These are phyloP conservation scores for Fusarium buxicola DNA, from an alignment of 2,329 filamentous ascomycete genomes.

Conservation along the genomic window DNA sequence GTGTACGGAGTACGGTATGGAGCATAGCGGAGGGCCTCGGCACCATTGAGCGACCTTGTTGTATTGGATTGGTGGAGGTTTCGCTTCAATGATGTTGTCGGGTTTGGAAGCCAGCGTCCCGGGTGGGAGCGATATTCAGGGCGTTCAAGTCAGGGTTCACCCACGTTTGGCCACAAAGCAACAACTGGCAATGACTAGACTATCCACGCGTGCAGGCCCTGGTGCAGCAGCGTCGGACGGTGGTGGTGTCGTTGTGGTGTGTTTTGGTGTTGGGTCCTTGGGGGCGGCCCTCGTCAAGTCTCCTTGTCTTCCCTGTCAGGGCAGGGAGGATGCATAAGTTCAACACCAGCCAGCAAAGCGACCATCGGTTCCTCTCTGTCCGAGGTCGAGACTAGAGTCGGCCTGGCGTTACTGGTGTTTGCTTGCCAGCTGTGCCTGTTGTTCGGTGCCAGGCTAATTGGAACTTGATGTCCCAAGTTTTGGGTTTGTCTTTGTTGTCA, in stretches of 20 bases:
- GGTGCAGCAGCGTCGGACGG: constrained; percentile 39
- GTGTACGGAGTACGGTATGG: constrained; percentile 13
- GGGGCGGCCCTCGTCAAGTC: constrained; percentile 25
- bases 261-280: constrained; percentile 33
- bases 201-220: constrained; percentile 22
- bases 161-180: constrained; percentile 26
- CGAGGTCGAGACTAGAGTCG: constrained; percentile 13
- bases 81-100: constrained; percentile 20
- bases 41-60: constrained; percentile 8
- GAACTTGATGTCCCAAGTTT: constrained; percentile 25
- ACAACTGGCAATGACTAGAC: constrained; percentile 15
- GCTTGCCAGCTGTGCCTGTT: constrained; percentile 18
- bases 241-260: constrained; percentile 46
- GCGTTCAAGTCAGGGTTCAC: constrained; percentile 34
- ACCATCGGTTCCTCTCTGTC: constrained; percentile 29
- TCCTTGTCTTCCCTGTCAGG: constrained; percentile 29
- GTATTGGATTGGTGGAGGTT: constrained; percentile 39
- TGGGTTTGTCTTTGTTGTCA: constrained; percentile 23
- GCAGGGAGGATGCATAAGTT: constrained; percentile 33
- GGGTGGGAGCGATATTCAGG: constrained; percentile 30
- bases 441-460: constrained; percentile 6
- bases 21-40: constrained; percentile 12
- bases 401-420: not conserved
- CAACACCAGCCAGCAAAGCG: constrained; percentile 15
- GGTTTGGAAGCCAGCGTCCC: constrained; percentile 29